Conservation (phyloP, 176 grass and related monocot species). For the Zea luxurians region DNA sequence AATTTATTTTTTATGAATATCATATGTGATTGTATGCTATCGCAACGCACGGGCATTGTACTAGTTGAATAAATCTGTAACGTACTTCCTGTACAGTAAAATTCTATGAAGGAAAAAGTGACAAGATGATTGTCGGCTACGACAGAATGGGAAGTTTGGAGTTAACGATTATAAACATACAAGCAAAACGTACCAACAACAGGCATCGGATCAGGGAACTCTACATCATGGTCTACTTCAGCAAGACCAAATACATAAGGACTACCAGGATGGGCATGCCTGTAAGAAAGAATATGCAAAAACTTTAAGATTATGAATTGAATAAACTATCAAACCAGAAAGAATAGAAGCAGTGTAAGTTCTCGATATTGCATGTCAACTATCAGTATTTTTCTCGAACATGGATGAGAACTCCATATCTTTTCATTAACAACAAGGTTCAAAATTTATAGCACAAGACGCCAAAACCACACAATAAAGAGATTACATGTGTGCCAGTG, state of each 20-base stretch:
- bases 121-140: not conserved
- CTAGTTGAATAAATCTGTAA: not conserved
- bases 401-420: not conserved
- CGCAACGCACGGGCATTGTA: too few relatives aligned
- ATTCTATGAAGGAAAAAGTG: not conserved
- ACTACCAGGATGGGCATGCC: conserved; percentile 95
- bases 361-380: conserved; percentile 11
- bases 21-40: too few relatives aligned
- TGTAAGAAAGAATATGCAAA: conserved; percentile 41
- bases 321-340: conserved; percentile 17
- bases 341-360: conserved; percentile 8
- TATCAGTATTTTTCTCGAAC: not conserved
- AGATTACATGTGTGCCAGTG: not conserved
- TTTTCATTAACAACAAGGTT: not conserved
- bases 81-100: conserved; percentile 7
- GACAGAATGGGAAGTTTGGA: not conserved
- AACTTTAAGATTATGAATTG: conserved; percentile 18
- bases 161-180: conserved; percentile 30
- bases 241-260: conserved; percentile 98
- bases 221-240: conserved; percentile 89
- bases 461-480: not conserved
- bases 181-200: conserved; percentile 75
- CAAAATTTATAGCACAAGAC: not conserved
- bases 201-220: conserved; percentile 98
- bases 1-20: too few relatives aligned